Evolutionary conservation across 805 yeast genomes (phyloP).

Genomic region (Maudiozyma bulderi): DNA sequence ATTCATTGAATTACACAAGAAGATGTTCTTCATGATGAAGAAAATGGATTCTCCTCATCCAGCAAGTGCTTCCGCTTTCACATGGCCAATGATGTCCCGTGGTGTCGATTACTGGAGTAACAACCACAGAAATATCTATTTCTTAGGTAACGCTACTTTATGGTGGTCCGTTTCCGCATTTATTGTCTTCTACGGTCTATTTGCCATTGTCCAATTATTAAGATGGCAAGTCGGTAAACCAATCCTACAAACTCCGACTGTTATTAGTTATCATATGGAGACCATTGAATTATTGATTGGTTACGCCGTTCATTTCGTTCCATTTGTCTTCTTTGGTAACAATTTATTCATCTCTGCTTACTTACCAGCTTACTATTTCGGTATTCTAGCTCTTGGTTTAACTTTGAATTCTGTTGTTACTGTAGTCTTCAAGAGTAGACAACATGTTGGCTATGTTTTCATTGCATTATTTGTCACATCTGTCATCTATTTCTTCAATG

Average conservation of each 20-base stretch:
- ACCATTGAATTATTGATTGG: conserved; percentile 54
- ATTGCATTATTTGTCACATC: conserved; percentile 40
- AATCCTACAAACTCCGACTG: conserved; percentile 40
- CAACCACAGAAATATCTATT: conserved; percentile 50
- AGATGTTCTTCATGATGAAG: conserved; percentile 66
- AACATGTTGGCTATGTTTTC: conserved; percentile 35
- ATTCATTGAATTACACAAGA: conserved; percentile 52
- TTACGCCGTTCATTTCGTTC: conserved; percentile 64
- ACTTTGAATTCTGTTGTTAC: conserved; percentile 42
- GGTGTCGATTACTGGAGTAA: conserved; percentile 71
- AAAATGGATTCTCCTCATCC: conserved; percentile 58
- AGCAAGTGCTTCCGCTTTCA: conserved; percentile 60
- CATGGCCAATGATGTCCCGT: conserved; percentile 67
- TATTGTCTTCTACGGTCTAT: conserved; percentile 40
- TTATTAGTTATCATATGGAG: conserved; percentile 56
- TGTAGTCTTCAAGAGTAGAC: conserved; percentile 34
- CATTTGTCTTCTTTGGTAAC: conserved; percentile 79
- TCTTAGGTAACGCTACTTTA: conserved; percentile 64
- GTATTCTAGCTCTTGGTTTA: conserved; percentile 64
- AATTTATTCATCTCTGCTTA: conserved; percentile 89
- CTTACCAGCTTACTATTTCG: conserved; percentile 85
- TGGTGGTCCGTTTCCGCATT: conserved; percentile 65
- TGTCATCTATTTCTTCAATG: conserved; percentile 46
- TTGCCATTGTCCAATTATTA: conserved; percentile 35
- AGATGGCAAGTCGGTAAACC: conserved; percentile 58